These are phyloP conservation scores for Melanogaster broomeanus DNA, from an alignment of 768 basidiomycete genomes.

Conservation along the genomic window DNA sequence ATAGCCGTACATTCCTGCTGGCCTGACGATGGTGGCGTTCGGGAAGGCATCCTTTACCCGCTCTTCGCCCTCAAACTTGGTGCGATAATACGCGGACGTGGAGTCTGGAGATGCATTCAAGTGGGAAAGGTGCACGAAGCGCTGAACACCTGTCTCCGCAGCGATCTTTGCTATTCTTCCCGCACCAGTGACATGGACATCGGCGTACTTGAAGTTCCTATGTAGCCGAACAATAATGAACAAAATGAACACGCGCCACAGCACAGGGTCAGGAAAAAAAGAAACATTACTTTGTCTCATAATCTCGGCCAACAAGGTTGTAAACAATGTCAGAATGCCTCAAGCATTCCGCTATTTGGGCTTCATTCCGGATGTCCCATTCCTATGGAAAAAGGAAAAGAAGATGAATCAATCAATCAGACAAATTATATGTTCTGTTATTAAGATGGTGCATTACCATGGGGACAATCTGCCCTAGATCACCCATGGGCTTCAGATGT, in stretches of 20 bases:
- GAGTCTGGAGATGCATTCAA: constrained; percentile 85
- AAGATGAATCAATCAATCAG: constrained; percentile 22
- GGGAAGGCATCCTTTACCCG: constrained; percentile 83
- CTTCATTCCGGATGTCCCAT: constrained; percentile 91
- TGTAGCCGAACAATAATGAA: constrained; percentile 7
- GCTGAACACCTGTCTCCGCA: constrained; percentile 72
- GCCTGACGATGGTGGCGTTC: constrained; percentile 84
- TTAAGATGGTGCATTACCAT: constrained; percentile 58
- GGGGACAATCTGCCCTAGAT: constrained; percentile 93
- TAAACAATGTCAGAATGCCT: constrained; percentile 96
- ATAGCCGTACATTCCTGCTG: constrained; percentile 85
- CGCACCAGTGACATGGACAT: constrained; percentile 83
- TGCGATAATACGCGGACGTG: constrained; percentile 78
- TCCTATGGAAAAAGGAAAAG: constrained; percentile 54
- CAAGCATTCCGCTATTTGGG: constrained; percentile 91
- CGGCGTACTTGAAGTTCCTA: constrained; percentile 86
- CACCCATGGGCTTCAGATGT: constrained; percentile 90
- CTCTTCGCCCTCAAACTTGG: constrained; percentile 90
- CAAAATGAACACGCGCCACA: constrained; percentile 5
- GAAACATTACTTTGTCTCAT: constrained; percentile 82
- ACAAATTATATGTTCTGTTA: constrained; percentile 15
- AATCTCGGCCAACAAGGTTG: constrained; percentile 93
- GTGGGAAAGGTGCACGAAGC: constrained; percentile 94
- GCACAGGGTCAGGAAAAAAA: constrained; percentile 9
- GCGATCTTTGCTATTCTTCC: constrained; percentile 85